Percentiles rank a stretch among this genome's conserved stretches.
phyloP scores from a whole-genome alignment of 140 eudicot genomes.

The Eryngium alpinum region DNA sequence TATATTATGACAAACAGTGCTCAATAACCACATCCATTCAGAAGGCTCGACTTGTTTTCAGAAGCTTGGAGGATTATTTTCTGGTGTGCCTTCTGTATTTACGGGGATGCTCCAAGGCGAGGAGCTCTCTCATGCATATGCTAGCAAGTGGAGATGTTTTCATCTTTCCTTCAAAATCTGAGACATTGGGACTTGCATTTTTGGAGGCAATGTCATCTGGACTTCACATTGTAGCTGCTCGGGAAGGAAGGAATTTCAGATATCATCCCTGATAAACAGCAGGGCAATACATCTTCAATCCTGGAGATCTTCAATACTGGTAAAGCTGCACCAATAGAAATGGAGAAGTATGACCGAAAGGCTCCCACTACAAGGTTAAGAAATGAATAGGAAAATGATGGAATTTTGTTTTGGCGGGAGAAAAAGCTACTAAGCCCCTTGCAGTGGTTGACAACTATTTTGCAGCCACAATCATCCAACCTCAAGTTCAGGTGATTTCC shows the following conservation, averaged over 20 bases:
- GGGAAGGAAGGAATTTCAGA: conserved; percentile 99
- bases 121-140: conserved; percentile 95
- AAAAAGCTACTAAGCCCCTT: conserved; percentile 61
- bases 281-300: too few species aligned
- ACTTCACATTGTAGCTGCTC: conserved; percentile 86
- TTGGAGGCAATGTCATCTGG: conserved; percentile 99
- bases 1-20: background rate
- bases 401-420: conserved; percentile 97
- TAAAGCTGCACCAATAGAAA: conserved; percentile 76
- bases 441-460: conserved; percentile 57
- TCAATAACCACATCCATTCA: background rate
- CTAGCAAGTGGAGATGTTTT: conserved; percentile 96
- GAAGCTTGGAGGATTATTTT: conserved; percentile 78
- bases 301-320: too few species aligned
- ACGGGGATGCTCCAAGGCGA: conserved; percentile 92
- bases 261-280: too few species aligned
- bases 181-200: conserved; percentile 89
- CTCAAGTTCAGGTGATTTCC: conserved; percentile 32
- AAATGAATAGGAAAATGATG: conserved; percentile 79
- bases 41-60: conserved; percentile 15
- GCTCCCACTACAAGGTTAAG: conserved; percentile 80
- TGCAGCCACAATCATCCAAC: conserved; percentile 35
- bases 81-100: conserved; percentile 83
- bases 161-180: conserved; percentile 94
- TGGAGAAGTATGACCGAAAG: conserved; percentile 97